Conservation (phyloP, 768 basidiomycete species). For the Mycena rosella region DNA sequence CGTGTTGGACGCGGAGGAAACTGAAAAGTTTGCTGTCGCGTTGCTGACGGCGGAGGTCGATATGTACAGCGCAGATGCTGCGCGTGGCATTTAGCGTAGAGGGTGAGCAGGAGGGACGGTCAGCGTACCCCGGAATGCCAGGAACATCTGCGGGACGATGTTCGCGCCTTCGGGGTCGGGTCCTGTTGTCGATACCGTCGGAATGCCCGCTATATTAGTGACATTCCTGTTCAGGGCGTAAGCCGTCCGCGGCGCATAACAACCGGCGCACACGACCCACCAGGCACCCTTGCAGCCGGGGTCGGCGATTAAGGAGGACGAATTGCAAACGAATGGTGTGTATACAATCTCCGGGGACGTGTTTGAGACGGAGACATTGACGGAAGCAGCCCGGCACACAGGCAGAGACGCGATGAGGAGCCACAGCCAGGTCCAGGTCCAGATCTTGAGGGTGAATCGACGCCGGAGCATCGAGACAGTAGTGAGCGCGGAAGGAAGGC, state of each 20-base stretch:
- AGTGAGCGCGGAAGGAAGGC: slow-evolving; percentile 8
- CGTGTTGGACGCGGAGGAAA: slow-evolving; percentile 53
- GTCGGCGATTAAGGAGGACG: slow-evolving; percentile 35
- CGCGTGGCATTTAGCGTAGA: neutral
- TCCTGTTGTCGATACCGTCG: slow-evolving; percentile 56
- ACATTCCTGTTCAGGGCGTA: slow-evolving; percentile 44
- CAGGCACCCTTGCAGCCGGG: slow-evolving; percentile 58
- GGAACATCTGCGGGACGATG: slow-evolving; percentile 69
- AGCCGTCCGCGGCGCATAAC: neutral
- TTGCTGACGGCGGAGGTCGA: slow-evolving; percentile 59
- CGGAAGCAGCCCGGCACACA: slow-evolving; percentile 19
- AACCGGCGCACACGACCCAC: slow-evolving; percentile 44
- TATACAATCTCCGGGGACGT: slow-evolving; percentile 58
- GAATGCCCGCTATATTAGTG: slow-evolving; percentile 36
- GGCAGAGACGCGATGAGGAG: slow-evolving; percentile 12
- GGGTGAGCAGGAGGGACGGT: neutral
- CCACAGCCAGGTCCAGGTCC: slow-evolving; percentile 1
- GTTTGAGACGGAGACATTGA: slow-evolving; percentile 54
- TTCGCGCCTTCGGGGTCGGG: slow-evolving; percentile 55
- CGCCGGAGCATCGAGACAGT: slow-evolving; percentile 22
- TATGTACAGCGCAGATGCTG: slow-evolving; percentile 61
- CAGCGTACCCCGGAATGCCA: slow-evolving; percentile 64
- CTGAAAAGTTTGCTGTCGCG: slow-evolving; percentile 65
- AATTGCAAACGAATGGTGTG: slow-evolving; percentile 62
- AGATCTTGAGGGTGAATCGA: slow-evolving; percentile 10